Evolutionary conservation across 257 asterid species (phyloP), one percentile per base, ranked within the genome.

Genomic region (Nicotiana paniculata): DNA sequence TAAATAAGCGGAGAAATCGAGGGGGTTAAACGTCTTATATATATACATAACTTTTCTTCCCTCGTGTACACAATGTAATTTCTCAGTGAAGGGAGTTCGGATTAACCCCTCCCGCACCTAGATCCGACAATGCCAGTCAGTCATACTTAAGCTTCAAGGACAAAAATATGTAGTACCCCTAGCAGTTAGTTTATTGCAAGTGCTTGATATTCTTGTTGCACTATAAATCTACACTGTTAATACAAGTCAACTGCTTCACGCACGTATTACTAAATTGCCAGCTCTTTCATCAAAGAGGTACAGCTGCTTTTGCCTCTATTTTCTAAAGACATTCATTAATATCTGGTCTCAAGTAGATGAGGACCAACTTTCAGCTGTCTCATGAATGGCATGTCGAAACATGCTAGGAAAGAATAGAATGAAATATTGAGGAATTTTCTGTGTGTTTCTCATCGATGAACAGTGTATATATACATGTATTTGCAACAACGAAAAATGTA

Each of bases 211-310:
- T 57, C 10, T 57, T 16, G 16, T 53, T 53, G 28, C 64, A 58
- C 24, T 55, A 58, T 7, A 58, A 18, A 58, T 58, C 64, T n/a
- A 58, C 26, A 21, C 2, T 9, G 16, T 26, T n/a, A 21, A 12
- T 61, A 43, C 66, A 75, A 82, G 85, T 82, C 82, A 82, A 82
- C 67, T 74, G 58, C 54, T 30, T 4, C n/a, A 2, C 26, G 81
- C 84, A 82, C 64, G 62, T 82, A 15, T 82, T 59, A 81, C 77
- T 62, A 48, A 37, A 75, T 61, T 18, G 28, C 80, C 85, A 82
- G 77, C 81, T 46, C 54, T 75, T 74, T 43, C 17, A 39, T 75
- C 54, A 17, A 39, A 32, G 3, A 11, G 28, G 58, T 67, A 67
- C 79, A 66, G 79, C 83, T 80, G 83, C 83, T 61, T 61, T 61